Conservation (phyloP, 805 yeast genomes). For the Candida fluviatilis region DNA sequence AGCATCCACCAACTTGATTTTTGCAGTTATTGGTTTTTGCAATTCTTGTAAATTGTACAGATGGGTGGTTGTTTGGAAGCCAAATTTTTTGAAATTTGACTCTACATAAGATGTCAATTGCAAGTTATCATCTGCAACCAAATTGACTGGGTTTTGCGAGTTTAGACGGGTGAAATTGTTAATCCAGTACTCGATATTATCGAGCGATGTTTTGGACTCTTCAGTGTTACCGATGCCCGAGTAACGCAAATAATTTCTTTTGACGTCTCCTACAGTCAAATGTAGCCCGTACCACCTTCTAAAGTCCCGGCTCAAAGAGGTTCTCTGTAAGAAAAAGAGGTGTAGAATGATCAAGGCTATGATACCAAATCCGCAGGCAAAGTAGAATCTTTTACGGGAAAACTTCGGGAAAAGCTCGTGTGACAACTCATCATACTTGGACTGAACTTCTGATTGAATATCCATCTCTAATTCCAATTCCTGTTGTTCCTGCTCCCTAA, state of each 20-base stretch:
- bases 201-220: slow-evolving; percentile 16
- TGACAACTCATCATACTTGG: slow-evolving; percentile 2
- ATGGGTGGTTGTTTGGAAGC: slow-evolving; percentile 18
- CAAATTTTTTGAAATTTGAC: slow-evolving; percentile 22
- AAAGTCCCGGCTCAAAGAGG: slow-evolving; percentile 78
- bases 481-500: slow-evolving; percentile 1
- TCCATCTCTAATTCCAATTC: slow-evolving; percentile 1
- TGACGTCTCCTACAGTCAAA: slow-evolving; percentile 65
- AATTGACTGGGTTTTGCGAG: slow-evolving; percentile 14
- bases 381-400: slow-evolving; percentile 38
- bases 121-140: slow-evolving; percentile 22
- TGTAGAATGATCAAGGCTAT: slow-evolving; percentile 53
- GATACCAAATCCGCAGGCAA: slow-evolving; percentile 46
- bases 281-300: slow-evolving; percentile 66
- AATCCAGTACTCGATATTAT: slow-evolving; percentile 24
- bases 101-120: slow-evolving; percentile 23
- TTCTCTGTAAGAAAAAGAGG: slow-evolving; percentile 74
- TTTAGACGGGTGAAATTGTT: slow-evolving; percentile 24
- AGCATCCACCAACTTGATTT: slow-evolving; percentile 19
- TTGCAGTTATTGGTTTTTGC: slow-evolving; percentile 23
- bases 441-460: slow-evolving; percentile 2
- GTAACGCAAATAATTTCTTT: slow-evolving; percentile 50
- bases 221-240: slow-evolving; percentile 22
- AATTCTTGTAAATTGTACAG: slow-evolving; percentile 13
- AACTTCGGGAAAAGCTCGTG: slow-evolving; percentile 8